Percentiles rank a stretch among this genome's conserved stretches.
Evolutionary conservation across 208 protist species (phyloP).

Genomic region (Wallacemonas sp.): DNA sequence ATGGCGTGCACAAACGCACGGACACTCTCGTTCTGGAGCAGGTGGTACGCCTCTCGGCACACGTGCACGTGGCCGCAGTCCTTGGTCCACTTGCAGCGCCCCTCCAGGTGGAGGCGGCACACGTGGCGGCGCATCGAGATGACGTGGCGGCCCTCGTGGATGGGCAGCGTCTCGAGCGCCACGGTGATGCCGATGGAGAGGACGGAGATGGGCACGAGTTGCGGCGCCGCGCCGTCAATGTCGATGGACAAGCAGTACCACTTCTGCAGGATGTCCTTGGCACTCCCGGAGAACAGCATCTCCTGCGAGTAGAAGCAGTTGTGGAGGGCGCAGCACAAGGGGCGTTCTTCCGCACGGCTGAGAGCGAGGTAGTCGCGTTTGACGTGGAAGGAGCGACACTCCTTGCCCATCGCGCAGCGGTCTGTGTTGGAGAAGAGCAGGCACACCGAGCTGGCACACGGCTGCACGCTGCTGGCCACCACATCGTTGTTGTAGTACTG

Average conservation of each 20-base stretch:
- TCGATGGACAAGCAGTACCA: slow-evolving; percentile 41
- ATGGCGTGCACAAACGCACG: slow-evolving; percentile 32
- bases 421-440: slow-evolving; percentile 32
- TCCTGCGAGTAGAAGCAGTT: slow-evolving; percentile 68
- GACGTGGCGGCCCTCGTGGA: slow-evolving; percentile 24
- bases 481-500: slow-evolving; percentile 57
- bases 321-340: slow-evolving; percentile 53
- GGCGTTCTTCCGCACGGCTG: slow-evolving; percentile 31
- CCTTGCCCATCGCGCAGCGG: slow-evolving; percentile 27
- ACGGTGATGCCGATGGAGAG: slow-evolving; percentile 47
- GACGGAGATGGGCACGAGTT: slow-evolving; percentile 38
- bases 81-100: slow-evolving; percentile 65
- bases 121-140: slow-evolving; percentile 50
- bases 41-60: slow-evolving; percentile 33
- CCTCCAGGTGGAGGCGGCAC: slow-evolving; percentile 46
- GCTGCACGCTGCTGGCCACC: slow-evolving; percentile 41
- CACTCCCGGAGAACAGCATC: slow-evolving; percentile 39
- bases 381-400: slow-evolving; percentile 51
- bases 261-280: slow-evolving; percentile 30
- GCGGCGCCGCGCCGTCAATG: slow-evolving; percentile 18
- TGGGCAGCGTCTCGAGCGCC: slow-evolving; percentile 40
- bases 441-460: slow-evolving; percentile 51
- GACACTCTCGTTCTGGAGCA: slow-evolving; percentile 31
- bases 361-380: slow-evolving; percentile 34
- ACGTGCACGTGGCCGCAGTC: slow-evolving; percentile 62